Evolutionary conservation across 495 filamentous ascomycete species (phyloP).

Genomic region (Sporormia fimetaria): DNA sequence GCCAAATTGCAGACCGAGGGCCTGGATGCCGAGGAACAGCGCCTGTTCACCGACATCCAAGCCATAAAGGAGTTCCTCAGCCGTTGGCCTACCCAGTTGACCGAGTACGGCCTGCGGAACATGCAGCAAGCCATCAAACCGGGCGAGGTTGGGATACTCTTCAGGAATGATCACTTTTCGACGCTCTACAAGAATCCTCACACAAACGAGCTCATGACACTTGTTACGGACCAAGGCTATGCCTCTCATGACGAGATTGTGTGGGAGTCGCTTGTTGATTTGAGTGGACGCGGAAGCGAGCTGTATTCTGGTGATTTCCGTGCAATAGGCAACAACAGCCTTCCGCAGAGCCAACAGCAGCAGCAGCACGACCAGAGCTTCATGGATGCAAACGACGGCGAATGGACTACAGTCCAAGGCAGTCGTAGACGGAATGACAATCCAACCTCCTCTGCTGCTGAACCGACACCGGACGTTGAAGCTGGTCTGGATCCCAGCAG

Average conservation of each 20-base stretch:
- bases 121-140: slow-evolving; percentile 54
- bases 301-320: slow-evolving; percentile 89
- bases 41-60: slow-evolving; percentile 63
- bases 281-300: slow-evolving; percentile 70
- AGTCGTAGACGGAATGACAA: slow-evolving; percentile 6
- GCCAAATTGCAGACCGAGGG: slow-evolving; percentile 53
- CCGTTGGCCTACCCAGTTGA: slow-evolving; percentile 75
- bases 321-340: slow-evolving; percentile 49
- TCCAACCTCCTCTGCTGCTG: slow-evolving; percentile 5
- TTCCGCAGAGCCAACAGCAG: slow-evolving; percentile 5
- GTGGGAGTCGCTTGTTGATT: slow-evolving; percentile 86
- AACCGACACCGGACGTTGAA: slow-evolving; percentile 3
- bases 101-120: slow-evolving; percentile 62
- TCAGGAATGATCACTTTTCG: slow-evolving; percentile 93
- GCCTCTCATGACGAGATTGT: slow-evolving; percentile 81
- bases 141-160: slow-evolving; percentile 74
- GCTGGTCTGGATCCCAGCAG: slow-evolving; percentile 8
- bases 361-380: slow-evolving; percentile 24
- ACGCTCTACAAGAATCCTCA: slow-evolving; percentile 76
- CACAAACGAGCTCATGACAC: slow-evolving; percentile 55
- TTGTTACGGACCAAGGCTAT: slow-evolving; percentile 91
- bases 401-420: slow-evolving; percentile 19
- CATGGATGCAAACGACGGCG: slow-evolving; percentile 27
- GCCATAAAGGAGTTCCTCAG: slow-evolving; percentile 71
- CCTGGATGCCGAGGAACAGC: slow-evolving; percentile 47